phyloP scores from a whole-genome alignment of 306 rosid species.

The Castanea sativa region DNA sequence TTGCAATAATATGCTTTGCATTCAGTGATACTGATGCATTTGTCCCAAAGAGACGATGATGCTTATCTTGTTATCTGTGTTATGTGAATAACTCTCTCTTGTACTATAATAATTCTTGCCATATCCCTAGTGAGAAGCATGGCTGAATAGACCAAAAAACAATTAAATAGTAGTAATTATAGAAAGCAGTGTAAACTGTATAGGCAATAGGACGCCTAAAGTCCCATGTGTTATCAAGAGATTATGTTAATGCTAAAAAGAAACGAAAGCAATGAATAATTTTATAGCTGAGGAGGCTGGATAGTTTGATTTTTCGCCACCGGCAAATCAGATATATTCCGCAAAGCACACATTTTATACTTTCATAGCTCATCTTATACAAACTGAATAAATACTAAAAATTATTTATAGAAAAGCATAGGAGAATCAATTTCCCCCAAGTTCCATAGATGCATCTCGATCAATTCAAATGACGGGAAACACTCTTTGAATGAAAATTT shows the following conservation, averaged over 20 bases:
- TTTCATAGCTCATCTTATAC: not conserved
- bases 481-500: constrained; percentile 25
- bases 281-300: too few relatives aligned
- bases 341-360: not conserved
- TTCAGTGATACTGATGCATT: constrained; percentile 29
- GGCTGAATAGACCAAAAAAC: not conserved
- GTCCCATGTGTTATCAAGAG: not conserved
- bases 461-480: not conserved
- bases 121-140: constrained; percentile 9
- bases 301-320: too few relatives aligned
- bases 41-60: constrained; percentile 20
- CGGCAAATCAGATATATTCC: not conserved
- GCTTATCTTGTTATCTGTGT: constrained; percentile 43
- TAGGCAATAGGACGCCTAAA: not conserved
- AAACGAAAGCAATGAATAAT: too few relatives aligned
- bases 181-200: not conserved
- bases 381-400: not conserved
- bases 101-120: constrained; percentile 40
- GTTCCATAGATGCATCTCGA: not conserved
- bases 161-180: not conserved
- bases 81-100: constrained; percentile 22
- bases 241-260: too few relatives aligned
- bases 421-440: not conserved
- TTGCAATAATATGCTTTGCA: constrained; percentile 25
- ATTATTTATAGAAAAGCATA: not conserved